A percentile compares a stretch with the other conserved stretches of the same genome.
These are phyloP conservation scores for Catharanthus roseus DNA, from an alignment of 257 asterid species.

Conservation along the genomic window DNA sequence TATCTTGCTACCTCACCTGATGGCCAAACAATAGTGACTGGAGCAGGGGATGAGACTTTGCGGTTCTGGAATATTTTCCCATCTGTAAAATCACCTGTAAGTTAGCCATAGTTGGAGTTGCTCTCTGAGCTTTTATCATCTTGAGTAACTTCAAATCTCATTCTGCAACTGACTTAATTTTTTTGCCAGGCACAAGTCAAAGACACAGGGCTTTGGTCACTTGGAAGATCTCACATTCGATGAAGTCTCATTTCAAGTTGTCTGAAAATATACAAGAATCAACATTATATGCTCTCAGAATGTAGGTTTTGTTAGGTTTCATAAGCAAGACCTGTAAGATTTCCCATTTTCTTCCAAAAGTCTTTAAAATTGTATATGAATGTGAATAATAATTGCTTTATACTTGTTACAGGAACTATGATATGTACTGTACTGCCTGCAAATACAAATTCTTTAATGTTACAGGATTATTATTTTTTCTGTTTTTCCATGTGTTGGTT, in stretches of 20 bases:
- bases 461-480: background rate
- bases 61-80: constrained; percentile 95
- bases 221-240: constrained; percentile 81
- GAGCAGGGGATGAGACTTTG: constrained; percentile 96
- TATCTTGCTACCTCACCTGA: constrained; percentile 96
- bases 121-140: too few relatives aligned
- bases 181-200: constrained; percentile 59
- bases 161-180: too few relatives aligned
- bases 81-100: constrained; percentile 70
- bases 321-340: too few relatives aligned
- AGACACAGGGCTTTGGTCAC: constrained; percentile 87
- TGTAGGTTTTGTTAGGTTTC: background rate
- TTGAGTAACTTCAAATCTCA: background rate
- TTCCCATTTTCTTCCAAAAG: background rate
- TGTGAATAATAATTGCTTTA: background rate
- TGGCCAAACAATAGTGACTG: constrained; percentile 98
- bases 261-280: background rate
- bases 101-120: constrained; percentile 10
- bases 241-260: constrained; percentile 9
- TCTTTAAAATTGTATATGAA: background rate
- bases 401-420: background rate
- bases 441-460: background rate
- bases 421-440: too few relatives aligned
- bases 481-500: too few relatives aligned
- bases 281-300: background rate